Base-by-base conservation (phyloP, 2,329 filamentous ascomycete species). In the Penicillium sp. region DNA sequence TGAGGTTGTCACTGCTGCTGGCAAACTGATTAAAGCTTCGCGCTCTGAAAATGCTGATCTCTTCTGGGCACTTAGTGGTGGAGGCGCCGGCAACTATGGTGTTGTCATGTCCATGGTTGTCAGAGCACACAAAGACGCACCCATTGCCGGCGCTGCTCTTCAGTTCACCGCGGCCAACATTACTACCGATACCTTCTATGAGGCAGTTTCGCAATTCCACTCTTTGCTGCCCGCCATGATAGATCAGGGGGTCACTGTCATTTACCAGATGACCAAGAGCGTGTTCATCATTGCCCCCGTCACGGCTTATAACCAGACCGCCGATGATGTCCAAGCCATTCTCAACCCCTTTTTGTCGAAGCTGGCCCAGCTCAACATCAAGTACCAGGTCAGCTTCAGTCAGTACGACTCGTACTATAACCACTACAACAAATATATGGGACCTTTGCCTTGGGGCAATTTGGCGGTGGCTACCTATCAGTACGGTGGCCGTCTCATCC, bases 71-170 rank as follows among this genome's bases (percentile, higher is more conserved):
- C 44, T 64, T 0, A 57, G 56, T 19, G 62, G 62, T 38, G 61
- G 61, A 7, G 61, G 85, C 2, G 81, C 77, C 11, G 82, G 83
- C 16, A 86, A 78, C 44, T 87, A 80, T 57, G 84, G 76, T 4
- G 74, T 85, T 5, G 81, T 86, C 2, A 61, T 79, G 2, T 82
- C 80, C 0, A 74, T 85, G 63, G 85, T 80, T 1, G 73, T 81
- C 49, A 80, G 79, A 57, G 76, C 78, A 4, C 73, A 84, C 66
- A 69, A 71, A 1, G 77, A 81, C 56, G 63, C 66, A 19, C 64
- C 65, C 1, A 70, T 80, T 14, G 68, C 74, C 5, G 80, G 77
- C 8, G 77, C 77, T 2, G 72, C 68, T 5, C 65, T 84, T 3
- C 64, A 67, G 7, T 78, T 84, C 59, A 65, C 59, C 7, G 54